phyloP scores from a whole-genome alignment of 805 yeast genomes.

The Yarrowia sp. region DNA sequence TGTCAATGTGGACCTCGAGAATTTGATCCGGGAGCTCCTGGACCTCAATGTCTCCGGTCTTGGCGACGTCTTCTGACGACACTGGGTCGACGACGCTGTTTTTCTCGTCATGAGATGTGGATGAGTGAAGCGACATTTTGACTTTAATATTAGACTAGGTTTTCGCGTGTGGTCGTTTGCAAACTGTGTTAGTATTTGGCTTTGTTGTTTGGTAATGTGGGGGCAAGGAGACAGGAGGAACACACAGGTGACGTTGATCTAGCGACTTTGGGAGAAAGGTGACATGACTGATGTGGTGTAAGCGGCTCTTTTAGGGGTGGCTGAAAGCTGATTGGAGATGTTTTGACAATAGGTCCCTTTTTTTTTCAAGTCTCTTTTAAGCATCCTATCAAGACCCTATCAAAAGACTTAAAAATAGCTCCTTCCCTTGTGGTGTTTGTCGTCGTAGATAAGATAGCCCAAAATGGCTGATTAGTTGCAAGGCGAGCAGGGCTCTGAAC shows the following conservation, averaged over 20 bases:
- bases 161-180: not conserved
- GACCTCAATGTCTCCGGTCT: not conserved
- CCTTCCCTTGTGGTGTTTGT: not conserved
- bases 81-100: not conserved
- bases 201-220: not conserved
- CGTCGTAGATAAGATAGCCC: not conserved
- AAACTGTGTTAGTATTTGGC: not conserved
- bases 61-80: slow-evolving; percentile 1
- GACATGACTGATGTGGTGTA: too few relatives aligned
- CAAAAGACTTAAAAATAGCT: not conserved
- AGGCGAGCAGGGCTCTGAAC: too few relatives aligned
- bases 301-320: too few relatives aligned
- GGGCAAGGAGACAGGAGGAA: not conserved
- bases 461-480: too few relatives aligned
- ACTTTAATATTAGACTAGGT: not conserved
- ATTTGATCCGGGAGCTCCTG: not conserved
- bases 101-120: slow-evolving; percentile 11
- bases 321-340: too few relatives aligned
- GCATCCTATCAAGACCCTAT: too few relatives aligned
- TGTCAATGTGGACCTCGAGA: slow-evolving; percentile 9
- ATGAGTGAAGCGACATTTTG: slow-evolving; percentile 17
- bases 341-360: too few relatives aligned
- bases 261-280: too few relatives aligned
- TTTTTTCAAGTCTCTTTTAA: too few relatives aligned
- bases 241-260: too few relatives aligned